Evolutionary conservation across 2,329 filamentous ascomycete genomes (phyloP), one percentile per base, ranked within the genome.

Genomic region (Volutella citrinella): DNA sequence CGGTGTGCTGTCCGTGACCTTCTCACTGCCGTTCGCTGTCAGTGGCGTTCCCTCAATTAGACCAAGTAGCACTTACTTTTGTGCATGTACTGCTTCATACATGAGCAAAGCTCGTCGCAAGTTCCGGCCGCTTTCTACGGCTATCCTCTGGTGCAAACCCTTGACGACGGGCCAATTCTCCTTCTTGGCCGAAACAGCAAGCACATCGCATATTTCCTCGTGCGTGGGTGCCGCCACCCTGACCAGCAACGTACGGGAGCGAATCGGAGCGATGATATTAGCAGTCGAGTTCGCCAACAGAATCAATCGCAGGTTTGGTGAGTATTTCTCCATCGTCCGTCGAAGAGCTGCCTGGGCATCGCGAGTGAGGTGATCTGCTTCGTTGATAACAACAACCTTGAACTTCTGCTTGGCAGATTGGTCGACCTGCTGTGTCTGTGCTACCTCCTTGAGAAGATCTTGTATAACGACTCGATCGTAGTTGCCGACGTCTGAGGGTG

Each of bases 291-390:
- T 97, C 30, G 93, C 93, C 40, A 98, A 69, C 40, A 98, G 69
- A 30, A 98, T 97, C 50, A 98, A 65, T 15, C 93, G 78, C 56
- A 98, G 56, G 60, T 98, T 98, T 11, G 91, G 90, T 54, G 87
- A 94, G 72, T 98, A 98, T 65, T 98, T 98, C 68, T 98, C 93
- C 93, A 98, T 98, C 0, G 93, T 98, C 44, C 93, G 75, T 61
- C 93, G 80, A 56, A 98, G 69, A 19, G 94, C 94, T 0, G 94
- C 93, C 66, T 98, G 93, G 5, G 93, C 93, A 71, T 98, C 93
- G 45, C 93, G 74, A 5, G 84, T 93, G 46, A 98, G 74, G 56
- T 95, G 87, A 58, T 98, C 94, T 7, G 93, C 93, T 70, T 98
- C 93, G 54, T 98, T 98, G 73, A 98, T 97, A 21, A 98, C 91